These are phyloP conservation scores for Rhodamnia argentea DNA, from an alignment of 345 rosid species.

Conservation along the genomic window DNA sequence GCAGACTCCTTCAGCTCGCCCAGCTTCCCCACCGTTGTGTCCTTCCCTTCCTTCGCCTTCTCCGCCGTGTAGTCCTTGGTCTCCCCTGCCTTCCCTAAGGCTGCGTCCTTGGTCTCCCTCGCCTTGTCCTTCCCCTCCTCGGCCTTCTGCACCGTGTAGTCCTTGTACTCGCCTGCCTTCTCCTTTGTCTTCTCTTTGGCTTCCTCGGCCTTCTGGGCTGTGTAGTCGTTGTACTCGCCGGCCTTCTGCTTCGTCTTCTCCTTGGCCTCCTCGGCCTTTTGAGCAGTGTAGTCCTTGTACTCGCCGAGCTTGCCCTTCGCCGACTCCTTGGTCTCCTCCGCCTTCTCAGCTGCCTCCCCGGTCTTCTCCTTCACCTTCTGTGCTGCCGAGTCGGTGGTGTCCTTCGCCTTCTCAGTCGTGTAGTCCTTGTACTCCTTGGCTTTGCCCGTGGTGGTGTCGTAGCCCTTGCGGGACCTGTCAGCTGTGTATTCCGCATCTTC, in stretches of 20 bases:
- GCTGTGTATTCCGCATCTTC: not conserved
- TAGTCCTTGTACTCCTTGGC: conserved; percentile 5
- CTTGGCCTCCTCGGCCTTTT: conserved; percentile 1
- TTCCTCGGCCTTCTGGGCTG: conserved; percentile 4
- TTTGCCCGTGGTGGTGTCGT: not conserved
- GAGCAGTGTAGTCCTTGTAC: conserved; percentile 1
- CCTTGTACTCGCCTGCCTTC: conserved; percentile 2
- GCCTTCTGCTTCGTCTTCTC: conserved; percentile 5
- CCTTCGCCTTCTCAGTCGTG: conserved; percentile 8
- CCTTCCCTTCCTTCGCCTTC: conserved; percentile 29
- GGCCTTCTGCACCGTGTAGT: conserved; percentile 2
- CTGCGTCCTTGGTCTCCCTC: conserved; percentile 2
- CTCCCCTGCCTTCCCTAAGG: conserved; percentile 1
- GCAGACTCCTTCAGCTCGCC: conserved; percentile 42
- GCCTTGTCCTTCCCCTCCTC: conserved; percentile 7
- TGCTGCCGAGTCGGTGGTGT: not conserved
- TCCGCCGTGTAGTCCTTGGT: conserved; percentile 3
- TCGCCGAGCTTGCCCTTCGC: conserved; percentile 3
- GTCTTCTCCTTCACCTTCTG: conserved; percentile 4
- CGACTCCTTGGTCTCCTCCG: not conserved
- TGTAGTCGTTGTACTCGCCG: conserved; percentile 4
- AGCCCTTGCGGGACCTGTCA: not conserved
- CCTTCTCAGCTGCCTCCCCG: conserved; percentile 2
- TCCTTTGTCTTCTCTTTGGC: conserved; percentile 3
- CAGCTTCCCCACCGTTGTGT: conserved; percentile 18